Conservation (phyloP, 306 rosid genomes). For the Fragaria ananassa region DNA sequence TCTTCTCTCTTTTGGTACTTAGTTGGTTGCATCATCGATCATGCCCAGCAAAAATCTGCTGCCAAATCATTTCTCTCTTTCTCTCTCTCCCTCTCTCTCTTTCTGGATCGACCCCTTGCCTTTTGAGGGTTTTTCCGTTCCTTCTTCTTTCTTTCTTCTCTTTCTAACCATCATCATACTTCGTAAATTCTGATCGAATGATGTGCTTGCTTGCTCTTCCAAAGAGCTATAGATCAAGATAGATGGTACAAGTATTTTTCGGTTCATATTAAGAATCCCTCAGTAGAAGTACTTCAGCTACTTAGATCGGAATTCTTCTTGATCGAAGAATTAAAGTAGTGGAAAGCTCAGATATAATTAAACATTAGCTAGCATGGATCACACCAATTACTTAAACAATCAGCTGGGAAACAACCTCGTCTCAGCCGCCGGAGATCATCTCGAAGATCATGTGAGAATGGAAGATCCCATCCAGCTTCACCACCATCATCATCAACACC, state of each 20-base stretch:
- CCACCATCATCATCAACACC: constrained; percentile 22
- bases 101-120: background rate
- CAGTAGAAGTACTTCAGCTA: background rate
- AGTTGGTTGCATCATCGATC: constrained; percentile 32
- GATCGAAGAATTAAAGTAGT: background rate
- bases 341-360: background rate
- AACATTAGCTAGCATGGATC: constrained; percentile 36
- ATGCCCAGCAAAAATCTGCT: constrained; percentile 28
- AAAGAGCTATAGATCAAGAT: background rate
- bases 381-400: constrained; percentile 28
- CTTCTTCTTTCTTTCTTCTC: background rate
- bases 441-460: constrained; percentile 33
- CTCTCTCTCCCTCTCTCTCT: background rate
- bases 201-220: background rate
- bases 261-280: background rate
- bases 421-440: constrained; percentile 18
- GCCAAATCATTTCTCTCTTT: constrained; percentile 11
- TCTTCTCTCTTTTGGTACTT: constrained; percentile 15
- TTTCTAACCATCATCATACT: background rate
- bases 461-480: constrained; percentile 32
- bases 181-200: background rate
- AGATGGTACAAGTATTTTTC: background rate
- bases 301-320: background rate
- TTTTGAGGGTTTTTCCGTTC: background rate
- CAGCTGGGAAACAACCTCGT: constrained; percentile 32